A percentile compares a stretch with the other conserved stretches of the same genome.
Evolutionary conservation across 2,329 filamentous ascomycete species (phyloP).

Genomic region (Fusarium luffae): DNA sequence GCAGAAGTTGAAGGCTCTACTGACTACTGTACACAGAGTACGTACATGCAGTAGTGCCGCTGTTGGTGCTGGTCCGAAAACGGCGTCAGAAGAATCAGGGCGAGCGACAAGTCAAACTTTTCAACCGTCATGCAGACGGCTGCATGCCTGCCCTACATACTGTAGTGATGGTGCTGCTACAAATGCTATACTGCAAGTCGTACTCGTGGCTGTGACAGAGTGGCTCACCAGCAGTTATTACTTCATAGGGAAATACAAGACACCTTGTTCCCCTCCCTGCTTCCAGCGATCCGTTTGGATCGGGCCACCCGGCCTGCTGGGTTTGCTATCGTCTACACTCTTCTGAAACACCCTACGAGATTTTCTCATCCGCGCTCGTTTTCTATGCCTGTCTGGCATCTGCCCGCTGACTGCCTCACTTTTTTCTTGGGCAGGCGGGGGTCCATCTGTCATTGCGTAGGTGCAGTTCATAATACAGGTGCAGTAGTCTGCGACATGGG

Average conservation of each 20-base stretch:
- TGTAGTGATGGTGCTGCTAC: not conserved
- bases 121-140: constrained; percentile 32
- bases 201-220: not conserved
- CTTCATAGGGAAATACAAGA: constrained; percentile 11
- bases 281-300: constrained; percentile 34
- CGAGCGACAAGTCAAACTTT: constrained; percentile 9
- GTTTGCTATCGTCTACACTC: constrained; percentile 23
- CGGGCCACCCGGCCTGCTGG: constrained; percentile 36
- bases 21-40: not conserved
- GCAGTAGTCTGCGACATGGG: constrained; percentile 29
- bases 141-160: constrained; percentile 5
- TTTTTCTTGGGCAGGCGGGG: constrained; percentile 12
- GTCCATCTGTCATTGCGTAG: constrained; percentile 38
- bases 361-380: constrained; percentile 10
- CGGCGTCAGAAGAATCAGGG: constrained; percentile 3
- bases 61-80: constrained; percentile 16
- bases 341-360: constrained; percentile 37
- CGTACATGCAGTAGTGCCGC: not conserved
- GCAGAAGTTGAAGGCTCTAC: not conserved
- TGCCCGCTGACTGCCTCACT: constrained; percentile 19
- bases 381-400: constrained; percentile 8
- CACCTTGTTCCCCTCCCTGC: constrained; percentile 27
- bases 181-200: not conserved
- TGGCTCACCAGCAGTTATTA: not conserved
- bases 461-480: constrained; percentile 6